Percentiles rank a stretch among this genome's conserved stretches.
Evolutionary conservation across 2,329 filamentous ascomycete species (phyloP).

Genomic region (Neonectria neomacrospora): DNA sequence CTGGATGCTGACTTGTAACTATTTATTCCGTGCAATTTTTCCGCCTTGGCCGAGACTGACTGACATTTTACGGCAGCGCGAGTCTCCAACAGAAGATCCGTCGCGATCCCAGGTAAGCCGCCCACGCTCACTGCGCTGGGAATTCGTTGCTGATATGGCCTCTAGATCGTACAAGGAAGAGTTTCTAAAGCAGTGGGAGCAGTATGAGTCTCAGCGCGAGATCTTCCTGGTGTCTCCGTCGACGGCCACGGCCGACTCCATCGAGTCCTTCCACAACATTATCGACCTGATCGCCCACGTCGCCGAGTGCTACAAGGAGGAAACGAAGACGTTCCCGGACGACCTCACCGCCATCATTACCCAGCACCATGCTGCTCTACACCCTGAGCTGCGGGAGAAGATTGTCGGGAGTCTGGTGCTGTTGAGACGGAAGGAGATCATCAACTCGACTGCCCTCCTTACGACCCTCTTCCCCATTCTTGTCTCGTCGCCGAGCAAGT

Average conservation of each 20-base stretch:
- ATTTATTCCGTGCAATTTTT: not conserved
- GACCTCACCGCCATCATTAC: constrained; percentile 85
- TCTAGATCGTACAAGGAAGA: constrained; percentile 86
- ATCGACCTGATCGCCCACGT: constrained; percentile 95
- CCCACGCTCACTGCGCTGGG: constrained; percentile 4
- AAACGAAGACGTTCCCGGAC: constrained; percentile 79
- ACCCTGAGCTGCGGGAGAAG: constrained; percentile 90
- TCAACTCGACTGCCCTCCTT: constrained; percentile 84
- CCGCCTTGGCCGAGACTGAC: constrained; percentile 19
- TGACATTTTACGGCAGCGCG: constrained; percentile 63
- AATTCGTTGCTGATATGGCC: constrained; percentile 26
- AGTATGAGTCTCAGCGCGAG: constrained; percentile 91
- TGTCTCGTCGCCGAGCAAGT: constrained; percentile 91
- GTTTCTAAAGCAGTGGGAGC: constrained; percentile 86
- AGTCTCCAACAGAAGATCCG: constrained; percentile 93
- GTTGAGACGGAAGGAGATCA: constrained; percentile 88
- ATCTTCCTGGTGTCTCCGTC: constrained; percentile 89
- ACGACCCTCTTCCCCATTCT: constrained; percentile 96
- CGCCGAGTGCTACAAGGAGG: constrained; percentile 89
- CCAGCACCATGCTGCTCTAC: constrained; percentile 83
- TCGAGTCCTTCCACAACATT: constrained; percentile 88
- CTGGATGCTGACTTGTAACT: constrained; percentile 86
- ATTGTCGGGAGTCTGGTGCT: constrained; percentile 90
- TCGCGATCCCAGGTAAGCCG: constrained; percentile 78
- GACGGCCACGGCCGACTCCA: constrained; percentile 79